A percentile compares a stretch with the other conserved stretches of the same genome.
These are phyloP conservation scores for Sistotremastrum suecicum DNA, from an alignment of 768 basidiomycete species.

Conservation along the genomic window DNA sequence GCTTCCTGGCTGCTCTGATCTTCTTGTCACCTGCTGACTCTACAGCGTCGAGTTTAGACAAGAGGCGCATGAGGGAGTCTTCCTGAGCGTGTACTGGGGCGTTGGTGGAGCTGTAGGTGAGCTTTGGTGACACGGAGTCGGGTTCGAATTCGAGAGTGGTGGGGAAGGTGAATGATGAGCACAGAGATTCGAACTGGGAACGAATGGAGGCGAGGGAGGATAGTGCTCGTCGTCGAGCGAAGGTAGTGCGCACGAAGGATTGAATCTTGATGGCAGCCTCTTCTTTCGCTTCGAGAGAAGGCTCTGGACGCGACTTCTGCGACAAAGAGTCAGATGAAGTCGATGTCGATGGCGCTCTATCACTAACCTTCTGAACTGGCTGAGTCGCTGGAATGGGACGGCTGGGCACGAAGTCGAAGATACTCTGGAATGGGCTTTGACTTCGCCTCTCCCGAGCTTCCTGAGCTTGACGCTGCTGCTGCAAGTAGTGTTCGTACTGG, in stretches of 20 bases:
- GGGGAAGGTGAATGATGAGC: slow-evolving; percentile 29
- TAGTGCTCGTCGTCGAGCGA: slow-evolving; percentile 19
- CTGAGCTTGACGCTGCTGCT: too few relatives aligned
- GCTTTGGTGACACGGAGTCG: slow-evolving; percentile 18
- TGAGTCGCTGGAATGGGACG: too few relatives aligned
- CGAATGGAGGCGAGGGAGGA: slow-evolving; percentile 24
- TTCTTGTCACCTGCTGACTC: slow-evolving; percentile 44
- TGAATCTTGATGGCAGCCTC: slow-evolving; percentile 34
- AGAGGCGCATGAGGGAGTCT: slow-evolving; percentile 46
- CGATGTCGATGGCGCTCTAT: too few relatives aligned
- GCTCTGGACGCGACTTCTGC: too few relatives aligned
- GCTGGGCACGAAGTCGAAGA: too few relatives aligned
- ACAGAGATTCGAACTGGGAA: slow-evolving; percentile 29
- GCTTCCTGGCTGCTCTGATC: slow-evolving; percentile 37
- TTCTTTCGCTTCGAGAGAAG: too few relatives aligned
- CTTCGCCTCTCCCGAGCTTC: too few relatives aligned
- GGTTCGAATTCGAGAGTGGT: slow-evolving; percentile 30
- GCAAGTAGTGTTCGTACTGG: too few relatives aligned
- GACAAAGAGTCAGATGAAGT: too few relatives aligned
- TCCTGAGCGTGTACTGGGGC: slow-evolving; percentile 44
- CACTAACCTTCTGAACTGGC: too few relatives aligned
- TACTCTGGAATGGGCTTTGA: too few relatives aligned
- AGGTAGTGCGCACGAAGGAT: slow-evolving; percentile 28
- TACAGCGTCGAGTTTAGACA: slow-evolving; percentile 55
- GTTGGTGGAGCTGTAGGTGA: slow-evolving; percentile 51